These are phyloP conservation scores for Corylus heterophylla DNA, from an alignment of 306 rosid species.

Conservation along the genomic window DNA sequence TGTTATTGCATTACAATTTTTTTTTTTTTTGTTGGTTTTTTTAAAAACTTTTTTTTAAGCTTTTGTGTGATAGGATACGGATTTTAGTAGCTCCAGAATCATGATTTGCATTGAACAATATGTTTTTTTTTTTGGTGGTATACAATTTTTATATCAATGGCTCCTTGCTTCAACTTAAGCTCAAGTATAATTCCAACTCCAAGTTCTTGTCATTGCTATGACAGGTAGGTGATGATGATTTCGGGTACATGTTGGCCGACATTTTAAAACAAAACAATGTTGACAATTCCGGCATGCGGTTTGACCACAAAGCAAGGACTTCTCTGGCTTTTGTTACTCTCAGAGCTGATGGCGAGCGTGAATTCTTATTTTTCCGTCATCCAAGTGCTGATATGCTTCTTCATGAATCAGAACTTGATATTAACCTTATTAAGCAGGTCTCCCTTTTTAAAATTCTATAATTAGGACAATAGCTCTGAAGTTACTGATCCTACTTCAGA, in stretches of 20 bases:
- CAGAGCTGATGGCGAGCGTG: constrained; percentile 88
- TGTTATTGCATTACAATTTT: not conserved
- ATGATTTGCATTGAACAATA: not conserved
- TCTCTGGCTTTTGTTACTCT: constrained; percentile 89
- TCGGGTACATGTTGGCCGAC: constrained; percentile 75
- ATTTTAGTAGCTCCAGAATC: not conserved
- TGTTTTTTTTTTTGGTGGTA: not conserved
- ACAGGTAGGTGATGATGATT: constrained; percentile 94
- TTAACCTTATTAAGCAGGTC: constrained; percentile 60
- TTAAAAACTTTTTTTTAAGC: not conserved
- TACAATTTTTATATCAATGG: not conserved
- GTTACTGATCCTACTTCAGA: not conserved
- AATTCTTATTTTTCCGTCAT: constrained; percentile 83
- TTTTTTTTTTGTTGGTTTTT: not conserved
- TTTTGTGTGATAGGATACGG: not conserved
- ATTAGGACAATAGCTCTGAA: not conserved
- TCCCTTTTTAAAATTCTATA: constrained; percentile 11
- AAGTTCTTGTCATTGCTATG: constrained; percentile 1
- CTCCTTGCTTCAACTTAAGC: constrained; percentile 6
- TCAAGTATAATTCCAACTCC: not conserved
- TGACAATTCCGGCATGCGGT: constrained; percentile 69
- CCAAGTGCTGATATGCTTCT: constrained; percentile 98
- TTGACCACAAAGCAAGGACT: constrained; percentile 78
- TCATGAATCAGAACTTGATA: constrained; percentile 76
- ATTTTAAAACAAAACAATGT: constrained; percentile 72